Evolutionary conservation across 2,329 filamentous ascomycete species (phyloP).

Genomic region (Aspergillus cejpii): DNA sequence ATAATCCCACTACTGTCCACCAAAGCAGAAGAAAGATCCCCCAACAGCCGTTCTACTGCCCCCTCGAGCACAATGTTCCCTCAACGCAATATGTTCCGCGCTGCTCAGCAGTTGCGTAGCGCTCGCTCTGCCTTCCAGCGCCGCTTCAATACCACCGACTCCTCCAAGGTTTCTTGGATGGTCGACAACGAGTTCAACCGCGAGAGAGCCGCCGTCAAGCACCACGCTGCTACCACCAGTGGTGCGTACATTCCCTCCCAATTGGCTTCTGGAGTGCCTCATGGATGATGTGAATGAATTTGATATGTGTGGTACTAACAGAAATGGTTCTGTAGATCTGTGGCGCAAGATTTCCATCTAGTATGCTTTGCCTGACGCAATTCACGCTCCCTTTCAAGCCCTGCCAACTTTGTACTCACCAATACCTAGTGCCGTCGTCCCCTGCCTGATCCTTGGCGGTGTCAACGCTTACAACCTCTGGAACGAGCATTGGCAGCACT

Average conservation of each 20-base stretch:
- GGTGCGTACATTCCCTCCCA: conserved; percentile 51
- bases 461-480: conserved; percentile 87
- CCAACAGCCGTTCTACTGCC: conserved; percentile 9
- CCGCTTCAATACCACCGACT: conserved; percentile 60
- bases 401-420: conserved; percentile 13
- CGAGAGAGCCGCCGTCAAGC: conserved; percentile 83
- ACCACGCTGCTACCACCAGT: conserved; percentile 77
- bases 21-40: conserved; percentile 10
- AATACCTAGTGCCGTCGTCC: conserved; percentile 61
- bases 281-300: background rate
- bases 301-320: conserved; percentile 18
- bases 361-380: conserved; percentile 52
- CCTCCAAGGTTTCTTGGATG: conserved; percentile 52
- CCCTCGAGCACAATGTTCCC: conserved; percentile 53
- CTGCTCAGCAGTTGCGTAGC: conserved; percentile 53
- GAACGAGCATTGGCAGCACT: conserved; percentile 97
- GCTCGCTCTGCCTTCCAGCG: conserved; percentile 58
- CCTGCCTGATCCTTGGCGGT: conserved; percentile 62
- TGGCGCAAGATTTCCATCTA: conserved; percentile 96
- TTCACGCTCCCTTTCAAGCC: background rate
- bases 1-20: conserved; percentile 20
- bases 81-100: conserved; percentile 56
- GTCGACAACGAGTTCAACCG: conserved; percentile 88
- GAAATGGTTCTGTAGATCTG: conserved; percentile 56
- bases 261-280: conserved; percentile 4